These are phyloP conservation scores for Phytophthora colocasiae DNA, from an alignment of 352 stramenopile genomes.

Conservation along the genomic window DNA sequence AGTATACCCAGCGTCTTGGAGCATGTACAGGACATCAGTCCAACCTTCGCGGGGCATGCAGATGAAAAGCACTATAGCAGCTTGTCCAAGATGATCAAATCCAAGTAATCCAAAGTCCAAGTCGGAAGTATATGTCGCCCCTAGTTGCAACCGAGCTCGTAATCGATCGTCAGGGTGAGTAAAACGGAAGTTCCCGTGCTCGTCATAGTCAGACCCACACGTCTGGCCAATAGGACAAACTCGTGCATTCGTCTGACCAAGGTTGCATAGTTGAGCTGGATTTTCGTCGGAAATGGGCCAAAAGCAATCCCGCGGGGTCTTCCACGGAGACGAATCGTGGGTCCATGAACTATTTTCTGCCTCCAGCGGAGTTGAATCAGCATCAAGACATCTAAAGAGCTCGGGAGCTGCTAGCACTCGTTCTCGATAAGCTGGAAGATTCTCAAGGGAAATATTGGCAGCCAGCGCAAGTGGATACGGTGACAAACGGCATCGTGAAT, in stretches of 20 bases:
- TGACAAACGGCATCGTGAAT: constrained; percentile 73
- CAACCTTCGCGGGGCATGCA: constrained; percentile 93
- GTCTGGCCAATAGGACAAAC: constrained; percentile 26
- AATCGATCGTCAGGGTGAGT: constrained; percentile 53
- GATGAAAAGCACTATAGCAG: constrained; percentile 90
- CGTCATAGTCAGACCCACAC: constrained; percentile 73
- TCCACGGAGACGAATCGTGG: constrained; percentile 61
- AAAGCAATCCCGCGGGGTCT: constrained; percentile 76
- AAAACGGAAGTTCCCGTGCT: constrained; percentile 72
- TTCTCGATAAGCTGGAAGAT: constrained; percentile 41
- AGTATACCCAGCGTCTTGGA: constrained; percentile 60
- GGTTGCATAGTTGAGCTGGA: constrained; percentile 5
- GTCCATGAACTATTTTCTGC: constrained; percentile 40
- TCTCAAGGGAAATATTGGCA: constrained; percentile 32
- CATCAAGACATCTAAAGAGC: constrained; percentile 43
- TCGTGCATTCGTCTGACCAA: too few relatives aligned
- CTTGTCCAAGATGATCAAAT: constrained; percentile 90
- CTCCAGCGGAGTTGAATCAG: constrained; percentile 41
- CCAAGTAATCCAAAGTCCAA: constrained; percentile 87
- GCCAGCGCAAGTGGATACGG: constrained; percentile 68
- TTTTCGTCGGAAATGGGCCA: constrained; percentile 89
- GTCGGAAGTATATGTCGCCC: constrained; percentile 65
- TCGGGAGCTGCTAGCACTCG: constrained; percentile 44
- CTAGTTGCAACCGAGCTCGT: constrained; percentile 9
- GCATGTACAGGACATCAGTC: constrained; percentile 76